These are phyloP conservation scores for Penicillium subrubescens DNA, from an alignment of 495 filamentous ascomycete genomes.

Conservation along the genomic window DNA sequence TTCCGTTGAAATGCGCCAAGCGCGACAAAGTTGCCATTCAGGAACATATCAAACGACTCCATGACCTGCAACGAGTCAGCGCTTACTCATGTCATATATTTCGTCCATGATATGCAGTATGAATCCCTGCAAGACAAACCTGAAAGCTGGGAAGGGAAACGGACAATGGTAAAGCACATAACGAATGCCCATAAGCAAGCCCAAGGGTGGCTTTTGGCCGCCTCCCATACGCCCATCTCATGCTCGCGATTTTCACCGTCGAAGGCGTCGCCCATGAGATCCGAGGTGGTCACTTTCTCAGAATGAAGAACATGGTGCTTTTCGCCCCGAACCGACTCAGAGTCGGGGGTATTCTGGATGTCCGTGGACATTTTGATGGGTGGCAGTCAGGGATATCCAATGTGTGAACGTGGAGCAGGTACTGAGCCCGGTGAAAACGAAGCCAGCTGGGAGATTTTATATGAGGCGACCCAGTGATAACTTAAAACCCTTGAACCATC, in stretches of 20 bases:
- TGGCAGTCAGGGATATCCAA: not conserved
- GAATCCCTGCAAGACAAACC: not conserved
- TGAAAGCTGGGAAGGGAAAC: not conserved
- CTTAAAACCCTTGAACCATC: not conserved
- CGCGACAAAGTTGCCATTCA: conserved; percentile 43
- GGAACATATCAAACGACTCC: conserved; percentile 46
- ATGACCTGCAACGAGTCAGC: conserved; percentile 25
- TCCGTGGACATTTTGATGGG: not conserved
- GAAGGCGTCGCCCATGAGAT: conserved; percentile 39
- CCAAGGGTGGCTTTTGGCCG: conserved; percentile 47
- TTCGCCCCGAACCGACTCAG: not conserved
- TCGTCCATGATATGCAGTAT: not conserved
- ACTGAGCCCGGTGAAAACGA: not conserved
- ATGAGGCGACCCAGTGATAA: not conserved
- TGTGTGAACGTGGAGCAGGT: not conserved
- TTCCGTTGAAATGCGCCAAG: conserved; percentile 21
- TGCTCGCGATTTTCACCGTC: conserved; percentile 37
- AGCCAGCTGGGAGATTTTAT: not conserved
- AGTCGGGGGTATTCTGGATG: not conserved
- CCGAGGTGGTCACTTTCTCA: not conserved
- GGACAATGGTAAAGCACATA: conserved; percentile 43
- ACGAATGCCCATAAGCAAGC: conserved; percentile 50
- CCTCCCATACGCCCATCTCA: conserved; percentile 31
- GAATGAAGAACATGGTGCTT: not conserved
- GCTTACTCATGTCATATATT: not conserved